Evolutionary conservation across 768 basidiomycete genomes (phyloP).

Genomic region (Phanerochaete carnosa): DNA sequence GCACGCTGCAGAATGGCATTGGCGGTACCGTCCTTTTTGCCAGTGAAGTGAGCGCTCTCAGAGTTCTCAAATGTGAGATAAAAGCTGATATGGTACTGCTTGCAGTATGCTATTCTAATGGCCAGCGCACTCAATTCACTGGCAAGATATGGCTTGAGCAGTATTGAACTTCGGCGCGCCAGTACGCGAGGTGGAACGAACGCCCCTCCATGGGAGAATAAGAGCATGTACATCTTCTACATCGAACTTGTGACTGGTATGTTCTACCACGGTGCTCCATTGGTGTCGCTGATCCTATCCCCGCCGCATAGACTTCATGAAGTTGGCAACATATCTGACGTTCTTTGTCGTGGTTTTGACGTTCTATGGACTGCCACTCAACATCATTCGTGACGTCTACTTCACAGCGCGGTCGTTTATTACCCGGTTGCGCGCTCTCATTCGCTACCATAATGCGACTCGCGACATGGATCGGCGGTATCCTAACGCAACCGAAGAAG

Average conservation of each 20-base stretch:
- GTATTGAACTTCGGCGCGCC: conserved; percentile 80
- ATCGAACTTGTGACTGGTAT: conserved; percentile 87
- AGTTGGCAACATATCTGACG: conserved; percentile 85
- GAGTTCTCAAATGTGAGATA: conserved; percentile 1
- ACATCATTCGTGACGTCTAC: conserved; percentile 97
- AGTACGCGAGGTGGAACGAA: conserved; percentile 76
- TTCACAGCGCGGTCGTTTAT: conserved; percentile 92
- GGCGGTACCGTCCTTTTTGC: conserved; percentile 95
- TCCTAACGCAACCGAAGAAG: conserved; percentile 86
- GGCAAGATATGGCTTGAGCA: conserved; percentile 78
- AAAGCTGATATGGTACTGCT: conserved; percentile 1
- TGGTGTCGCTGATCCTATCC: conserved; percentile 9
- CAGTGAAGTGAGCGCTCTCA: conserved; percentile 64
- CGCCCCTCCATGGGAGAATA: conserved; percentile 93
- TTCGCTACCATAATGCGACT: conserved; percentile 92
- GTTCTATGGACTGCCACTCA: conserved; percentile 91
- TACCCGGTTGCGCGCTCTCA: conserved; percentile 79
- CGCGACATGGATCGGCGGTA: conserved; percentile 95
- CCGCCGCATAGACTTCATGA: conserved; percentile 76
- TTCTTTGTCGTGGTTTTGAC: conserved; percentile 96
- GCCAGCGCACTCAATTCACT: conserved; percentile 76
- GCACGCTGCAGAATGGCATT: conserved; percentile 72
- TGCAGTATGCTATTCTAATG: conserved; percentile 84
- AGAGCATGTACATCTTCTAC: conserved; percentile 96
- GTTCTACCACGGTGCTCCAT: conserved; percentile 22